Percentiles rank a stretch among this genome's conserved stretches.
Conservation (phyloP, 1,284 basidiomycete genomes). For the Cronartium quercuum region DNA sequence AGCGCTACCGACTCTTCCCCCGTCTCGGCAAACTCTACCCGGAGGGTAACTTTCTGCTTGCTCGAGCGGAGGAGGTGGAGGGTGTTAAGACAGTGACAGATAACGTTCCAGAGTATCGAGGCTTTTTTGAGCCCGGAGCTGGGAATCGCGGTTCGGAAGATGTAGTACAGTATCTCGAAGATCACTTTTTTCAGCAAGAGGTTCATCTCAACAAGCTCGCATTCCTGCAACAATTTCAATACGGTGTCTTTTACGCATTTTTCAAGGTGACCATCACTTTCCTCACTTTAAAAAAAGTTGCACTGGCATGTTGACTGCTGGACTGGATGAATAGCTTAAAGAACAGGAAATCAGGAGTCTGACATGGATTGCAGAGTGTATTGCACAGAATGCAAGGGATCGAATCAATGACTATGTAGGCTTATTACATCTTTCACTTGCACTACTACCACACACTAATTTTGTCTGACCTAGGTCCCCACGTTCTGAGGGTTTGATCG, state of each 20-base stretch:
- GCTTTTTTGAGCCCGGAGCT: slow-evolving; percentile 69
- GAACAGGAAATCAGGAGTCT: slow-evolving; percentile 97
- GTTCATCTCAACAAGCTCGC: slow-evolving; percentile 87
- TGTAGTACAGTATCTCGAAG: slow-evolving; percentile 64
- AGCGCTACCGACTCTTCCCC: slow-evolving; percentile 92
- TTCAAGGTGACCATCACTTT: slow-evolving; percentile 57
- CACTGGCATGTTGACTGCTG: background rate
- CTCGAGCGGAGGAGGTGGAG: slow-evolving; percentile 90
- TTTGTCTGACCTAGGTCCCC: too few species aligned
- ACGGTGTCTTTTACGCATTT: slow-evolving; percentile 85
- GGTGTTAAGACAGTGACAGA: slow-evolving; percentile 85
- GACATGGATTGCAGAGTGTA: slow-evolving; percentile 61
- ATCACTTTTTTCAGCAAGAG: slow-evolving; percentile 90
- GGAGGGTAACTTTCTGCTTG: slow-evolving; percentile 88
- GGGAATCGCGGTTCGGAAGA: slow-evolving; percentile 49
- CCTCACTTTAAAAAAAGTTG: background rate
- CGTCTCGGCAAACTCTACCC: slow-evolving; percentile 88
- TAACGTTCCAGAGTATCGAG: slow-evolving; percentile 76
- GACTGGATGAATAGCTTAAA: slow-evolving; percentile 72
- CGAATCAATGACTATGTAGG: slow-evolving; percentile 81
- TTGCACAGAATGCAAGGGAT: slow-evolving; percentile 86
- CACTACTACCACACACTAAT: background rate
- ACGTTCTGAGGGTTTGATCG: too few species aligned
- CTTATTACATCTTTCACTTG: background rate
- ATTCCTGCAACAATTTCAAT: slow-evolving; percentile 74